phyloP scores from a whole-genome alignment of 768 basidiomycete genomes.

The Calocera viscosa region DNA sequence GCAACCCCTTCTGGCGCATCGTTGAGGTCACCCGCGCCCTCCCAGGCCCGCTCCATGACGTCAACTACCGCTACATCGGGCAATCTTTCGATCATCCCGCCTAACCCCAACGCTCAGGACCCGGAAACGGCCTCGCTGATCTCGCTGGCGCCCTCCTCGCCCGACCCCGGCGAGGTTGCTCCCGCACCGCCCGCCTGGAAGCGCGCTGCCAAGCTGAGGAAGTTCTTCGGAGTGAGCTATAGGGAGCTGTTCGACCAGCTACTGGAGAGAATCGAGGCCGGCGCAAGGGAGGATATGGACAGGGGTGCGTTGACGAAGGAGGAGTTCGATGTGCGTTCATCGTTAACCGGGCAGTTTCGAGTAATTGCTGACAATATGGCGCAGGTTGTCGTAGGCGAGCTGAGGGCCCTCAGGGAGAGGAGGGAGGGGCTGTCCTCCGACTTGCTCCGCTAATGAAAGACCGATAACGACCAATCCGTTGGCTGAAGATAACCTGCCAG shows the following conservation, averaged over 20 bases:
- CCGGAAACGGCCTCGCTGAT: neutral
- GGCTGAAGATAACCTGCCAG: neutral
- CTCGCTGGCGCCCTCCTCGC: neutral
- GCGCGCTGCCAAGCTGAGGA: constrained; percentile 5
- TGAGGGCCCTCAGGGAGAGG: neutral
- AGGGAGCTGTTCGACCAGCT: constrained; percentile 6
- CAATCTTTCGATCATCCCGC: neutral
- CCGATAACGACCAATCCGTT: neutral
- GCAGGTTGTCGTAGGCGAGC: neutral
- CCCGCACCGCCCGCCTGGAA: neutral
- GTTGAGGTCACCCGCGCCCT: neutral
- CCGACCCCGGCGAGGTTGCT: neutral
- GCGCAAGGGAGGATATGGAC: constrained; percentile 3
- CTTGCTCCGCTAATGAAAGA: neutral
- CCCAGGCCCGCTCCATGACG: neutral
- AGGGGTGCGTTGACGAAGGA: neutral
- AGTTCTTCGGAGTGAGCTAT: constrained; percentile 5
- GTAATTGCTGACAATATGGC: neutral
- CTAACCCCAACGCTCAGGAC: neutral
- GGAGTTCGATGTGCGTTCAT: neutral
- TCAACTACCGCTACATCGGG: neutral
- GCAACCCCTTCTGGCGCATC: neutral
- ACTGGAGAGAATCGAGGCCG: neutral
- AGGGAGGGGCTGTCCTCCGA: constrained; percentile 6
- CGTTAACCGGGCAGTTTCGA: neutral